Conservation (phyloP, 805 yeast species). For the Maudiozyma bulderi region DNA sequence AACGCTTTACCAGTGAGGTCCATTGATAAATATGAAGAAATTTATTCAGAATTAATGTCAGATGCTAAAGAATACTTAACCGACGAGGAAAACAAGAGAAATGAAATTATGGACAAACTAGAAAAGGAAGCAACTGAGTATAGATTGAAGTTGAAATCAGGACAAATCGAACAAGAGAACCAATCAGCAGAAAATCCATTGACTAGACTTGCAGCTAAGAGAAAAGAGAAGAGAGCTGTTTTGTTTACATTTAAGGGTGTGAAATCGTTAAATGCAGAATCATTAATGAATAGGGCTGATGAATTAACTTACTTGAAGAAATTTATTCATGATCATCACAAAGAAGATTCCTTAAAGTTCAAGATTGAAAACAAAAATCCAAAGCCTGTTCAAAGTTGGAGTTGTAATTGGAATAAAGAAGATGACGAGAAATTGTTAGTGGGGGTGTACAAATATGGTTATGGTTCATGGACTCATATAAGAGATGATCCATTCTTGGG, state of each 20-base stretch:
- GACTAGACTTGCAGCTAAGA: conserved; percentile 50
- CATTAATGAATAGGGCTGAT: conserved; percentile 70
- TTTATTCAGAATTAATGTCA: conserved; percentile 62
- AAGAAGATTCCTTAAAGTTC: conserved; percentile 50
- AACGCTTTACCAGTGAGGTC: conserved; percentile 81
- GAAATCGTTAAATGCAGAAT: conserved; percentile 83
- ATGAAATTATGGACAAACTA: conserved; percentile 43
- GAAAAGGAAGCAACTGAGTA: conserved; percentile 53
- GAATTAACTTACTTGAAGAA: conserved; percentile 63
- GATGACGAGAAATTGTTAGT: conserved; percentile 83
- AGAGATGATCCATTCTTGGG: conserved; percentile 92
- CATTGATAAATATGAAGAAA: conserved; percentile 64
- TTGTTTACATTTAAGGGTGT: conserved; percentile 83
- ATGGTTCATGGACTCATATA: conserved; percentile 89
- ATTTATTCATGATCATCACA: conserved; percentile 39
- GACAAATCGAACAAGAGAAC: conserved; percentile 27
- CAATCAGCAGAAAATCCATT: conserved; percentile 34
- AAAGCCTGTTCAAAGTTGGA: conserved; percentile 86
- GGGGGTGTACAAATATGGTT: conserved; percentile 89
- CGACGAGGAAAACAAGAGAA: conserved; percentile 57
- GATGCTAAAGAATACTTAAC: conserved; percentile 52
- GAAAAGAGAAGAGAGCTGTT: conserved; percentile 82
- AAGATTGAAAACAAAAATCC: conserved; percentile 46
- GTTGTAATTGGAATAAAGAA: conserved; percentile 68
- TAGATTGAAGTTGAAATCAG: conserved; percentile 35